Base-by-base conservation (phyloP, 306 rosid genomes). In the Sicyos baderoa region DNA sequence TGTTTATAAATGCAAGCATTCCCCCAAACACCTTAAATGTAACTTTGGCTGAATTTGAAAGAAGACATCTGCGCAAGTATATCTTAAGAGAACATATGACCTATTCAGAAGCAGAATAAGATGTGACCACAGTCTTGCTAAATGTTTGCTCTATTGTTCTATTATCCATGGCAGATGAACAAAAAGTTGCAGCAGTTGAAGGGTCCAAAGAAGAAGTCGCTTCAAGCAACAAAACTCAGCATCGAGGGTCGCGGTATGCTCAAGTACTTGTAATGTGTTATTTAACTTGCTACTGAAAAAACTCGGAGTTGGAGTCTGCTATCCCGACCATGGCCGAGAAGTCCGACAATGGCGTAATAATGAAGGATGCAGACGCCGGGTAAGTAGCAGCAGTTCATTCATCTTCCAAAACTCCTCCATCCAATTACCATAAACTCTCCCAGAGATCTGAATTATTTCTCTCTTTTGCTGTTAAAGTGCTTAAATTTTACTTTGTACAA, bases 211-310 rank as follows among this genome's bases (percentile, higher is more conserved):
- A 94, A 90, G 86, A 94, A 68, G 85, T 95, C 85, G 79, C 97
- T 94, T 68, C 97, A 94, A 78, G 99, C 99, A 68, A 94, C 96
- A 66, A 94, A 85, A 64, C 79, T 94, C 51, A 94, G 99, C 6
- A 97, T 90, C 35, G 99, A 94, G 81, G 99, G 97, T 66, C 99
- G 99, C 44, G 97, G 96, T 1, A 94, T 94, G 99, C 19, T 84
- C 69, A 94, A 94, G 67, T 94, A 94, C 76, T 76, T 94, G 79
- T 91, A 54, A 74, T 40, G 47, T 22, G 45, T 16, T 27, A 25
- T 49, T 48, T 18, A 42, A n/a, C 49, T 7, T 16, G 44, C 11
- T 29, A 18, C 1, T 27, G 0, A 18, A 51, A 12, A 18, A 53
- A 21, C 29, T 10, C 12, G n/a, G 47, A 18, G 32, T 19, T 15